Conservation (phyloP, 2,329 filamentous ascomycete genomes). For the Xylariaceae sp. region DNA sequence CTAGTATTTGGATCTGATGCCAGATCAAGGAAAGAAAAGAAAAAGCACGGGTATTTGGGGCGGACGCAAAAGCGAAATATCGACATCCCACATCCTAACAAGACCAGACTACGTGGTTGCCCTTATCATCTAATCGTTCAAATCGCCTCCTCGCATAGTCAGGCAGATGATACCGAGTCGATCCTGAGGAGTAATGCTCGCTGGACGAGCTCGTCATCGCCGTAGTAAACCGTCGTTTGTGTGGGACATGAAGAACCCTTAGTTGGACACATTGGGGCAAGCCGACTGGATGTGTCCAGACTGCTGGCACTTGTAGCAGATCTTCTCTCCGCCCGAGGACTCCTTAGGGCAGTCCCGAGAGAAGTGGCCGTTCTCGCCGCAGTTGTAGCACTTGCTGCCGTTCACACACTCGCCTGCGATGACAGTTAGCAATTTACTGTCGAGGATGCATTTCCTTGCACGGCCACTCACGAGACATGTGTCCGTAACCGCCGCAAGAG, state of each 20-base stretch:
- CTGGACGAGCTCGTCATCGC: conserved; percentile 4
- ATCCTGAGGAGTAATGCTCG: conserved; percentile 1
- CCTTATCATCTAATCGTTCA: conserved; percentile 7
- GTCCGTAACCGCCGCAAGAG: conserved; percentile 93
- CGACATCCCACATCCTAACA: conserved; percentile 5
- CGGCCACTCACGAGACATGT: conserved; percentile 72
- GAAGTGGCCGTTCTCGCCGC: conserved; percentile 87
- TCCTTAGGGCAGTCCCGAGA: conserved; percentile 95
- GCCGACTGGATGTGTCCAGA: conserved; percentile 85
- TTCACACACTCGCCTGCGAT: conserved; percentile 79
- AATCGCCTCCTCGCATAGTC: conserved; percentile 1
- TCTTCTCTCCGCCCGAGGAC: conserved; percentile 78
- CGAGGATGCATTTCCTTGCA: not conserved
- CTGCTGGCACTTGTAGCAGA: conserved; percentile 94
- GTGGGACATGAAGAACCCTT: conserved; percentile 28
- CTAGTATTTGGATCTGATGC: conserved; percentile 11
- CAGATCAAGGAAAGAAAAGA: conserved; percentile 11
- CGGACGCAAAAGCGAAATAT: conserved; percentile 12
- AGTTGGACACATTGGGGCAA: conserved; percentile 65
- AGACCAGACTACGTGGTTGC: conserved; percentile 5
- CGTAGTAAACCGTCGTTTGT: conserved; percentile 8
- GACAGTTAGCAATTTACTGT: conserved; percentile 8
- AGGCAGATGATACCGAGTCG: conserved; percentile 1
- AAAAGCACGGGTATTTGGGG: conserved; percentile 12
- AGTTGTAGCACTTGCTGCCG: conserved; percentile 99